A percentile compares a stretch with the other conserved stretches of the same genome.
Conservation (phyloP, 495 filamentous ascomycete genomes). For the Annulohypoxylon maeteangense region DNA sequence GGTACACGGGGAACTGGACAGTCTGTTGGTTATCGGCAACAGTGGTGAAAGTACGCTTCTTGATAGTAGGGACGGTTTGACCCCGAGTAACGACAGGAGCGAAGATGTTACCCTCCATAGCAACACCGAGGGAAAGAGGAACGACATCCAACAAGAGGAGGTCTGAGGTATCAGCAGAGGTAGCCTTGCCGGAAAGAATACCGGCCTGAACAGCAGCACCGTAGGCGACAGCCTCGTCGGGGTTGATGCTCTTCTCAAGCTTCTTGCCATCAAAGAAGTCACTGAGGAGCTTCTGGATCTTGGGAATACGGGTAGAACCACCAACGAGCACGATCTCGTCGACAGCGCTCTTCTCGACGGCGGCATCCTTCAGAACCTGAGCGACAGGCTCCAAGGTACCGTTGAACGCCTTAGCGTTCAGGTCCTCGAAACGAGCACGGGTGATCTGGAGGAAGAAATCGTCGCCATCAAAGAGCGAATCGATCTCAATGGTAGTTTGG, state of each 20-base stretch:
- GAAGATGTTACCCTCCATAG: slow-evolving; percentile 99
- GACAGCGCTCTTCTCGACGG: slow-evolving; percentile 91
- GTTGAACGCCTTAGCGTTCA: slow-evolving; percentile 96
- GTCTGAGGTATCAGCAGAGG: slow-evolving; percentile 93
- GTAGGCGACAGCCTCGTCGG: slow-evolving; percentile 98
- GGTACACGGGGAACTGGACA: slow-evolving; percentile 97
- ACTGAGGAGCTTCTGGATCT: slow-evolving; percentile 97
- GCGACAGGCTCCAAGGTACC: slow-evolving; percentile 97
- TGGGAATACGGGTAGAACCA: slow-evolving; percentile 98
- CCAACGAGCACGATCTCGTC: slow-evolving; percentile 99
- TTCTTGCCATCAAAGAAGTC: slow-evolving; percentile 99
- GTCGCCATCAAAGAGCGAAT: slow-evolving; percentile 96
- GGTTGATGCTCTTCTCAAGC: slow-evolving; percentile 99
- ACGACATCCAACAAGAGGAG: slow-evolving; percentile 96
- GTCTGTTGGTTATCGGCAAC: slow-evolving; percentile 97
- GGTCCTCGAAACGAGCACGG: slow-evolving; percentile 98
- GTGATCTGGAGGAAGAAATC: slow-evolving; percentile 99
- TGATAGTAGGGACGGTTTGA: slow-evolving; percentile 89
- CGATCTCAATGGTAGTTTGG: slow-evolving; percentile 98
- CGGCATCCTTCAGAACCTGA: slow-evolving; percentile 97
- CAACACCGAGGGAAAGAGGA: slow-evolving; percentile 97
- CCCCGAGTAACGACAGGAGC: slow-evolving; percentile 94
- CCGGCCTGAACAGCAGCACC: slow-evolving; percentile 98
- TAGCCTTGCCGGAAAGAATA: slow-evolving; percentile 97
- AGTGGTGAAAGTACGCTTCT: slow-evolving; percentile 97